Evolutionary conservation across 345 rosid genomes (phyloP).

Genomic region (Boechera divaricarpa): DNA sequence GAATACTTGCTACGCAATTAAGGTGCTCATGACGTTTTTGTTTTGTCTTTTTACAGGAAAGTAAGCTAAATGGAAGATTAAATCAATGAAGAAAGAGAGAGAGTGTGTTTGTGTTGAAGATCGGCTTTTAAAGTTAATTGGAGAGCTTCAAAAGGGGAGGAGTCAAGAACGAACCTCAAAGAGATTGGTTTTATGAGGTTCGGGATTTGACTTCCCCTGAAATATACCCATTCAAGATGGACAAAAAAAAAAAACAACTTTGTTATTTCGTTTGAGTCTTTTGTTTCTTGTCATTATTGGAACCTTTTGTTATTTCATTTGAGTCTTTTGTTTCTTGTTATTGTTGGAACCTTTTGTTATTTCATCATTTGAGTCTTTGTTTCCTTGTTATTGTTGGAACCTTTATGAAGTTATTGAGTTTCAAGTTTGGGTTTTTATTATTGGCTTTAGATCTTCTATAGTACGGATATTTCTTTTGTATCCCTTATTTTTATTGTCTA

Average conservation of each 20-base stretch:
- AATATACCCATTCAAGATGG: neutral
- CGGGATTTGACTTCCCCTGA: conserved; percentile 76
- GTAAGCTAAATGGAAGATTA: conserved; percentile 26
- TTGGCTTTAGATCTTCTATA: neutral
- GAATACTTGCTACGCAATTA: neutral
- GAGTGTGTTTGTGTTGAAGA: neutral
- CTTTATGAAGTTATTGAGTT: neutral
- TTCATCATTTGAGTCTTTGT: neutral
- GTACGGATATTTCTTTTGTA: neutral
- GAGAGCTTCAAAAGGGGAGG: conserved; percentile 49
- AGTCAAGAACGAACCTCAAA: conserved; percentile 85
- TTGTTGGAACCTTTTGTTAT: neutral
- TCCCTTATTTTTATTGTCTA: neutral
- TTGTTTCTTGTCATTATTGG: conserved; percentile 5
- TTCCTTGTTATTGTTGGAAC: neutral
- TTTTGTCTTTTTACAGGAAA: conserved; percentile 39
- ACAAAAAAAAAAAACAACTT: neutral
- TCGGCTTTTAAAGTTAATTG: neutral
- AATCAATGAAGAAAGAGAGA: conserved; percentile 23
- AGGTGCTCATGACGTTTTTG: neutral
- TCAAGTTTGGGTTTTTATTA: neutral
- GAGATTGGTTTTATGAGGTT: conserved; percentile 49
- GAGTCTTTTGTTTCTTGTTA: neutral
- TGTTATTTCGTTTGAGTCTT: conserved; percentile 2
- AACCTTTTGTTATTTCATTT: conserved; percentile 9